Evolutionary conservation across 441 rosid species (phyloP).

Genomic region (Corymbia citriodora): DNA sequence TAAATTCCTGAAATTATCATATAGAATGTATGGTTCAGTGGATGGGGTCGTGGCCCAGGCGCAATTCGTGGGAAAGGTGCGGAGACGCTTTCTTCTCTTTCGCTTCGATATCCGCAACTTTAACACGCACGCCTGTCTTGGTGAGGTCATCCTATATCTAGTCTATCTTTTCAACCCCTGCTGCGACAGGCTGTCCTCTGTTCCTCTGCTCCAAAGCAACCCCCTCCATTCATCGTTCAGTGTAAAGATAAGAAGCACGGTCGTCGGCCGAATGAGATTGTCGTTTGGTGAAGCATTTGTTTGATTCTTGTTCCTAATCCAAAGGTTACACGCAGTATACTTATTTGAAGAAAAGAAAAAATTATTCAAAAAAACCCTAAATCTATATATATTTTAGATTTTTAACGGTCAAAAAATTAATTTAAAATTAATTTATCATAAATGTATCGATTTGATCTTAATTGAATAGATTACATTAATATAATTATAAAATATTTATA

Average conservation of each 20-base stretch:
- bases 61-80: not conserved
- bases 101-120: not conserved
- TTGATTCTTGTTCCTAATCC: not conserved
- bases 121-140: no score
- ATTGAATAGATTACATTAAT: no score
- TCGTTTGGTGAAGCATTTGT: not conserved
- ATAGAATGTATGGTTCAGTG: not conserved
- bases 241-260: not conserved
- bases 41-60: not conserved
- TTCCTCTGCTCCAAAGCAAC: not conserved
- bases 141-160: not conserved
- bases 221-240: not conserved
- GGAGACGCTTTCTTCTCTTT: not conserved
- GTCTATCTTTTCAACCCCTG: not conserved
- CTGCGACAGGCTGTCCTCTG: not conserved
- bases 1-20: not conserved
- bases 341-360: no score
- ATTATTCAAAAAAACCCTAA: no score
- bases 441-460: no score
- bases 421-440: no score
- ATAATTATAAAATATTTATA: no score
- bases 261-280: not conserved
- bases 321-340: not conserved
- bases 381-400: no score
- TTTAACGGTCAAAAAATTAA: no score